Evolutionary conservation across 2,329 filamentous ascomycete species (phyloP).

Genomic region (Colletotrichum cuscutae): DNA sequence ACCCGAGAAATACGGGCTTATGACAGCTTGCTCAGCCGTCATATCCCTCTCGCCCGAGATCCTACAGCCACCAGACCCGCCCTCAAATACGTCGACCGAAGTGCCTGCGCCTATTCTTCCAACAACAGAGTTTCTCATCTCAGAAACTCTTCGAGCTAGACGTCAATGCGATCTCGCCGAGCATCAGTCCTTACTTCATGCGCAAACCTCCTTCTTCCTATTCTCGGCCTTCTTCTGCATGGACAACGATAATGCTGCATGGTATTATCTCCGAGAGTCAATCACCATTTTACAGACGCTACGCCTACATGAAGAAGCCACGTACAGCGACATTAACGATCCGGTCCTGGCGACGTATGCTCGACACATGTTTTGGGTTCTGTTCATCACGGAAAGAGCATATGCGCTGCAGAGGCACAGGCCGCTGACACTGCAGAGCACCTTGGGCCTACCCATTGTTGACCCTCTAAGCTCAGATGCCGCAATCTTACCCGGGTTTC

Average conservation of each 20-base stretch:
- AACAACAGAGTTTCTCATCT: background rate
- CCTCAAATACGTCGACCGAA: background rate
- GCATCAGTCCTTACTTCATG: slow-evolving; percentile 40
- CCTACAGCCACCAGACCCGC: background rate
- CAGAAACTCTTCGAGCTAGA: slow-evolving; percentile 36
- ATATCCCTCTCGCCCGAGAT: background rate
- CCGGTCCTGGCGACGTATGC: background rate
- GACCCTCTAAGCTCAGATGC: background rate
- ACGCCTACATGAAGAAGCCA: background rate
- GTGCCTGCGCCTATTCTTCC: background rate
- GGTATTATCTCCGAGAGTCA: slow-evolving; percentile 28
- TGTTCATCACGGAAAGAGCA: background rate
- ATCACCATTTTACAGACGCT: background rate
- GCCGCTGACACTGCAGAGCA: background rate
- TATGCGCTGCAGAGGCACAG: background rate
- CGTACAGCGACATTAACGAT: background rate
- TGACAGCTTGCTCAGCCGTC: background rate
- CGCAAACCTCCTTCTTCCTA: slow-evolving; percentile 47
- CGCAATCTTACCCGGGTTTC: background rate
- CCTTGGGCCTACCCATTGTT: background rate
- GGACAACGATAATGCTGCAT: slow-evolving; percentile 46
- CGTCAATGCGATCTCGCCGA: slow-evolving; percentile 40
- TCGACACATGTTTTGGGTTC: background rate
- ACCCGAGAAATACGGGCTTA: background rate
- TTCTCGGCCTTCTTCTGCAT: slow-evolving; percentile 43